Evolutionary conservation across 2,329 filamentous ascomycete species (phyloP), one percentile per base, ranked within the genome.

Genomic region (Diaporthe citriasiana): DNA sequence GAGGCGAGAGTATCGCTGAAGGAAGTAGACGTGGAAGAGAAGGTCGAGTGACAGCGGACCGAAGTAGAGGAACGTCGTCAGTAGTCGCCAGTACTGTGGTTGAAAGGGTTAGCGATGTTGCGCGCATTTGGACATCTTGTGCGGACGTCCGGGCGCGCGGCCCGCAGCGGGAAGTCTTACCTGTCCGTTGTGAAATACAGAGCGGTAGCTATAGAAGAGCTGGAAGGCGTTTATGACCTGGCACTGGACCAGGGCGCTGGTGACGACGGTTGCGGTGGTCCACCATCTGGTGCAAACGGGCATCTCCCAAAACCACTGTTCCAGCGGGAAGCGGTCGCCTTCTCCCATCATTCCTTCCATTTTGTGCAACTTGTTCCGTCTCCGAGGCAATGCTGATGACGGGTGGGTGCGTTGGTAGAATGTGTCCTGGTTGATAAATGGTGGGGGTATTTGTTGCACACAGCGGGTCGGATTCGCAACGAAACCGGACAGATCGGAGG

Each of bases 231-330:
- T 97, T 77, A 98, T 87, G 82, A 98, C 92, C 80, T 97, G 92
- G 84, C 95, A 98, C 84, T 98, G 97, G 7, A 98, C 95, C 78
- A 98, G 86, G 22, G 95, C 91, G 78, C 95, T 97, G 15, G 93
- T 97, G 73, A 95, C 87, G 55, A 98, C 92, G 0, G 95, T 97
- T 6, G 95, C 95, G 33, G 95, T 95, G 30, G 97, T 98, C 97
- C 97, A 99, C 93, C 94, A 97, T 76, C 97, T 89, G 50, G 97
- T 99, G 84, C 95, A 97, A 35, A 97, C 91, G 4, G 97, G 97
- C 93, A 98, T 98, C 83, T 99, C 97, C 89, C 95, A 98, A 84
- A 98, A 98, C 97, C 97, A 99, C 78, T 96, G 93, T 84, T 98
- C 97, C 10, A 99, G 89, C 55, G 96, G 97, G 80, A 98, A 87